phyloP scores from a whole-genome alignment of 352 stramenopile species.

The Phytophthora pinifolia region DNA sequence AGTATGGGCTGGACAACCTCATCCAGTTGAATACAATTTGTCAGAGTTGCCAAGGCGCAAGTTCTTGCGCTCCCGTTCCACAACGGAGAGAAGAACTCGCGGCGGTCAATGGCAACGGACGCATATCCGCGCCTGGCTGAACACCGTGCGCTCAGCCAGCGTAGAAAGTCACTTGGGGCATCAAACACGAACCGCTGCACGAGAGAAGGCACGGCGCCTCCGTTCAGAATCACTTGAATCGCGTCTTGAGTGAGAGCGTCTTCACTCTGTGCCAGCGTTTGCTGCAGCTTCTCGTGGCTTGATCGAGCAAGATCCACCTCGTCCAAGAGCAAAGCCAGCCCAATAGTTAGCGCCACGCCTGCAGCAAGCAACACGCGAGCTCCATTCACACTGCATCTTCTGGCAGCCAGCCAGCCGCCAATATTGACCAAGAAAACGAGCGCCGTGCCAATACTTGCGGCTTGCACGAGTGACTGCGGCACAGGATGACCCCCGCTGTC shows the following conservation, averaged over 20 bases:
- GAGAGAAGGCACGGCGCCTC: slow-evolving; percentile 36
- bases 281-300: slow-evolving; percentile 35
- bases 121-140: slow-evolving; percentile 1
- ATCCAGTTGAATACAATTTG: slow-evolving; percentile 6
- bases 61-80: slow-evolving; percentile 15
- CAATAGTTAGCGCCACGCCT: slow-evolving; percentile 5
- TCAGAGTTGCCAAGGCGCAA: slow-evolving; percentile 11
- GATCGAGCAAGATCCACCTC: slow-evolving; percentile 30
- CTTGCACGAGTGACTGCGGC: slow-evolving; percentile 1
- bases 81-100: slow-evolving; percentile 37
- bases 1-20: slow-evolving; percentile 12
- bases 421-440: slow-evolving; percentile 20
- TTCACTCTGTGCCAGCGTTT: slow-evolving; percentile 3
- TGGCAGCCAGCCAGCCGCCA: slow-evolving; percentile 24
- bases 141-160: slow-evolving; percentile 39
- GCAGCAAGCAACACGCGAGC: slow-evolving; percentile 19
- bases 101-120: slow-evolving; percentile 9
- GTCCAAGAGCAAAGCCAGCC: slow-evolving; percentile 26
- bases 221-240: slow-evolving; percentile 40
- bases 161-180: slow-evolving; percentile 43
- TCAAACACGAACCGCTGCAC: slow-evolving; percentile 56
- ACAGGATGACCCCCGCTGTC: slow-evolving; percentile 6
- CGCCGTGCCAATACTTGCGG: neutral
- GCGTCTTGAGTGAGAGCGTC: slow-evolving; percentile 23
- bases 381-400: slow-evolving; percentile 21